These are phyloP conservation scores for Colletotrichum cuscutae DNA, from an alignment of 2,329 filamentous ascomycete genomes.

Conservation along the genomic window DNA sequence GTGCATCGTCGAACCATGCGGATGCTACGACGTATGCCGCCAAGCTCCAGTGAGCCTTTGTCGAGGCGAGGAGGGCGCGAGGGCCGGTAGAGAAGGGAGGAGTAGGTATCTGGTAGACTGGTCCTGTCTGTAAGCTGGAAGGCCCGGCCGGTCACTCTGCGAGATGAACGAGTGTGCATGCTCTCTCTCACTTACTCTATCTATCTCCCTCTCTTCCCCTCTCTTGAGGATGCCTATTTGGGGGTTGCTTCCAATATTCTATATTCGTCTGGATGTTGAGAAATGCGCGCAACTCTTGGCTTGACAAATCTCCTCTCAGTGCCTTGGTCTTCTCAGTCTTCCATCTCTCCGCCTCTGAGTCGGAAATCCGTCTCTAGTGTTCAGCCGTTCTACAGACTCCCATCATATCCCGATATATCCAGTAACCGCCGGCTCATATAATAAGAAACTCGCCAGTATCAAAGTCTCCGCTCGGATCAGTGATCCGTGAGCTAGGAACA, in stretches of 20 bases:
- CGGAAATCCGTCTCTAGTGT: neutral
- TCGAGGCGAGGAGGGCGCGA: constrained; percentile 11
- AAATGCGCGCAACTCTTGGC: constrained; percentile 32
- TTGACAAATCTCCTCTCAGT: neutral
- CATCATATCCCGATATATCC: neutral
- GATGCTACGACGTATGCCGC: constrained; percentile 42
- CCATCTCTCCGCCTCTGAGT: neutral
- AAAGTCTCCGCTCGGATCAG: neutral
- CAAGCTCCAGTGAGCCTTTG: constrained; percentile 35
- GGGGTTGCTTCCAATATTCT: constrained; percentile 29
- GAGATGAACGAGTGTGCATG: constrained; percentile 13
- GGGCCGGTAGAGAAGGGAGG: neutral
- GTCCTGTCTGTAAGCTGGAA: neutral
- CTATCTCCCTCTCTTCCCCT: neutral
- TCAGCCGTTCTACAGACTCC: neutral
- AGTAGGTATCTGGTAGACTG: neutral
- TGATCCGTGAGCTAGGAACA: constrained; percentile 16
- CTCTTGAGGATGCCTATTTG: constrained; percentile 3
- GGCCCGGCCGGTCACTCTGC: constrained; percentile 8
- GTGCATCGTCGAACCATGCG: constrained; percentile 37
- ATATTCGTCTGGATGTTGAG: constrained; percentile 26
- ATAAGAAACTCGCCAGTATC: neutral
- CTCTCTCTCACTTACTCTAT: neutral
- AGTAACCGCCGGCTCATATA: neutral
- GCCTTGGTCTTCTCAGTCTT: neutral